Evolutionary conservation across 2,329 filamentous ascomycete genomes (phyloP).

Genomic region (Hypoxylon sp.): DNA sequence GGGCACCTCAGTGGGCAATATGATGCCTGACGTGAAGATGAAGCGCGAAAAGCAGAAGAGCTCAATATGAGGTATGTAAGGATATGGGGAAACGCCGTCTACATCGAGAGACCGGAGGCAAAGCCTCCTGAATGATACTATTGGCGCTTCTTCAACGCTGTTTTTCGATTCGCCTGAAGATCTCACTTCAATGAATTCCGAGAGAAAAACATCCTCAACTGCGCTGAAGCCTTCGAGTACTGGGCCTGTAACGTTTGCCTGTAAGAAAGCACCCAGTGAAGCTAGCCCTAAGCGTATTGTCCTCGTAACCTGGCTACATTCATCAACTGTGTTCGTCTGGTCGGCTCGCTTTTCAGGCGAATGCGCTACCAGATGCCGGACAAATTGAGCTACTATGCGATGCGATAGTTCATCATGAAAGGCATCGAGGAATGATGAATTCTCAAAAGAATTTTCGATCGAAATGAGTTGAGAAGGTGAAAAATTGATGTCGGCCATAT

Average conservation of each 20-base stretch:
- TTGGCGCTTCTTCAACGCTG: constrained; percentile 14
- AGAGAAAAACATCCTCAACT: constrained; percentile 52
- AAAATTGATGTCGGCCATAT: constrained; percentile 21
- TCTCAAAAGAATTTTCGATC: constrained; percentile 44
- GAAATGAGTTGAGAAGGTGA: constrained; percentile 36
- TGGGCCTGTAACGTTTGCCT: constrained; percentile 82
- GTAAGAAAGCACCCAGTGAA: constrained; percentile 77
- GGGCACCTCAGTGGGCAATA: constrained; percentile 42
- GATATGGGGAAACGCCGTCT: constrained; percentile 90
- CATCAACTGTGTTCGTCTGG: constrained; percentile 1
- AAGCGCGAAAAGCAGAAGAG: constrained; percentile 81
- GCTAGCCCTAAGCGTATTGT: constrained; percentile 68
- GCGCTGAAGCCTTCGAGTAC: constrained; percentile 62
- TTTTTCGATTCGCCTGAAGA: neutral
- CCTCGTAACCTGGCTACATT: constrained; percentile 16
- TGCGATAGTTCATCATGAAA: constrained; percentile 37
- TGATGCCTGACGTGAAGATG: constrained; percentile 60
- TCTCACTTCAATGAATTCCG: constrained; percentile 51
- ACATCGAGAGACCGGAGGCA: constrained; percentile 79
- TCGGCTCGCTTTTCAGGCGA: neutral
- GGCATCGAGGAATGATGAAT: constrained; percentile 41
- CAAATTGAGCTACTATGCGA: constrained; percentile 42
- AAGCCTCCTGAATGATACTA: constrained; percentile 46
- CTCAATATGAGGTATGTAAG: constrained; percentile 85
- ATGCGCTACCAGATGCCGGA: constrained; percentile 28